Evolutionary conservation across 2,329 filamentous ascomycete species (phyloP).

Genomic region (Aspergillus sp.): DNA sequence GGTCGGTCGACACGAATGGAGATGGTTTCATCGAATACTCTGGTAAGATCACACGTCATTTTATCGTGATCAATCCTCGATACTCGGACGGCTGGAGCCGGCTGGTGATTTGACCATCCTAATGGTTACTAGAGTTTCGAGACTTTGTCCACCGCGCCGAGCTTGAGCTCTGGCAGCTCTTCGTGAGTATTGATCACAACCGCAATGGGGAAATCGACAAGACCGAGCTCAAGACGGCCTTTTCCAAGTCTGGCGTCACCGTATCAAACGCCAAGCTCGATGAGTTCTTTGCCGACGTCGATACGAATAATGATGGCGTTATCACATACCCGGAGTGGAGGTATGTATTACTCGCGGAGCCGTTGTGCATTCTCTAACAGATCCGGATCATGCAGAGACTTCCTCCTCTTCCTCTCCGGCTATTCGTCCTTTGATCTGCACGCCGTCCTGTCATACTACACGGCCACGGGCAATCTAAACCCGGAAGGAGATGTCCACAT

Average conservation of each 20-base stretch:
- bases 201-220: constrained; percentile 85
- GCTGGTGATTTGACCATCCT: constrained; percentile 27
- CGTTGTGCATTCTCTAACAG: constrained; percentile 12
- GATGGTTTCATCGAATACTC: constrained; percentile 91
- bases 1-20: constrained; percentile 80
- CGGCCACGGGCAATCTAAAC: constrained; percentile 84
- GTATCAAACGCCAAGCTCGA: constrained; percentile 78
- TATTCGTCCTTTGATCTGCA: constrained; percentile 67
- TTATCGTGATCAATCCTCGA: constrained; percentile 16
- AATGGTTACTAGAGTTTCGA: constrained; percentile 72
- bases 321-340: constrained; percentile 97
- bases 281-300: constrained; percentile 87
- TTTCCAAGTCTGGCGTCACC: constrained; percentile 75
- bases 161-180: constrained; percentile 77
- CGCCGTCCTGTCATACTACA: constrained; percentile 88
- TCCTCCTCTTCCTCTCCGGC: constrained; percentile 83
- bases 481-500: constrained; percentile 93
- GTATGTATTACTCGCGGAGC: constrained; percentile 59
- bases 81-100: constrained; percentile 23
- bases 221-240: constrained; percentile 78
- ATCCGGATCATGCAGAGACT: constrained; percentile 66
- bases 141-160: constrained; percentile 87
- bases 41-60: constrained; percentile 59
- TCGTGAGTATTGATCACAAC: constrained; percentile 84
- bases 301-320: constrained; percentile 81